Evolutionary conservation across 2,329 filamentous ascomycete species (phyloP), one percentile per base, ranked within the genome.

Genomic region (Colletotrichum graminicola): DNA sequence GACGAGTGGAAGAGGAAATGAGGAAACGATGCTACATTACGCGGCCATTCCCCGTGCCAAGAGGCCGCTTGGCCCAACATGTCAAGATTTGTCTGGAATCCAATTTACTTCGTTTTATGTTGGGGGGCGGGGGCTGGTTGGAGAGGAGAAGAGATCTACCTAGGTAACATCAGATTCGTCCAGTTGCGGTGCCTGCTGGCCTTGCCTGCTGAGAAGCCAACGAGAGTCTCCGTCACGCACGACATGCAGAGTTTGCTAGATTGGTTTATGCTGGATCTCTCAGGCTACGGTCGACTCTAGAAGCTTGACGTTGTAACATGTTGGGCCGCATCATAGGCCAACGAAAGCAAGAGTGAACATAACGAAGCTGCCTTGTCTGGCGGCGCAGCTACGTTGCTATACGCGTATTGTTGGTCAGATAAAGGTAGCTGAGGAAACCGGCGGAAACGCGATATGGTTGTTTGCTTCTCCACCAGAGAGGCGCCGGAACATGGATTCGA

Each of bases 21-120:
- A 39, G 39, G 14, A 49, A 23, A 23, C 16, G 14, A 23, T 51
- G 23, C 47, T 61, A n/a, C 41, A 52, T 71, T 45, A 67, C 57
- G 68, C 41, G 64, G 64, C 61, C 56, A 26, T 32, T 23, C 36
- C n/a, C 32, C 43, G 10, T 62, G 68, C 57, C 68, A 67, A 71
- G 64, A 57, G 49, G 43, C 36, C 41, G 57, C 45, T 32, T 39
- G 23, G 23, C 64, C 64, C 57, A 57, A 59, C 16, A 62, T 45
- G 34, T 66, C 29, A n/a, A 34, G 51, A 45, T 14, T 51, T 45
- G 51, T 34, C 65, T 47, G 68, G 23, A 51, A 67, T 62, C 43
- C 64, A 62, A 23, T 62, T 52, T 62, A 57, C n/a, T 43, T 43
- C n/a, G 67, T 67, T 67, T 62, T 51, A 67, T 67, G 26, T 62